Percentiles rank a stretch among this genome's conserved stretches.
These are phyloP conservation scores for Epichloe scottii DNA, from an alignment of 2,329 filamentous ascomycete species.

Conservation along the genomic window DNA sequence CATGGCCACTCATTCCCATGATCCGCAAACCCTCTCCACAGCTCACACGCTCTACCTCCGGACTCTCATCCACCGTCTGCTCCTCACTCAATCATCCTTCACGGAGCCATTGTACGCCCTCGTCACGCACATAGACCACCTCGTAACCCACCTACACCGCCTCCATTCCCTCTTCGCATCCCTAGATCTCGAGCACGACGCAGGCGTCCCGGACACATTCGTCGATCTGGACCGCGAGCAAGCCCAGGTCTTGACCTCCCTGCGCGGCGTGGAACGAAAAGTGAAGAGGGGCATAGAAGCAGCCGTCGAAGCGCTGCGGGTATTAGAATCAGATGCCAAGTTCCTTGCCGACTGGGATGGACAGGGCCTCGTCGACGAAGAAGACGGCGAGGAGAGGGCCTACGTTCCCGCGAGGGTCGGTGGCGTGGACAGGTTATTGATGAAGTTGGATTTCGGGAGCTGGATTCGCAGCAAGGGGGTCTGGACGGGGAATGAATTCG, in stretches of 20 bases:
- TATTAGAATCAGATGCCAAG: constrained; percentile 29
- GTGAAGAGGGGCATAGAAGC: constrained; percentile 57
- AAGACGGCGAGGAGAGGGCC: constrained; percentile 24
- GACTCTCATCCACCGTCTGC: constrained; percentile 51
- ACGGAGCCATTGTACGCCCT: constrained; percentile 53
- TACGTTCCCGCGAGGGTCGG: constrained; percentile 65
- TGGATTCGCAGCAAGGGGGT: constrained; percentile 32
- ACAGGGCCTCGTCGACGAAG: constrained; percentile 23
- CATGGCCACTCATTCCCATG: constrained; percentile 32
- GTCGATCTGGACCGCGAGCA: constrained; percentile 64
- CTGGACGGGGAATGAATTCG: neutral
- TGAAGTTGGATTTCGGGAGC: constrained; percentile 71
- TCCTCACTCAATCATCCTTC: constrained; percentile 52
- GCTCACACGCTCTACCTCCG: constrained; percentile 69
- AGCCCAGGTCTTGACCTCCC: constrained; percentile 47
- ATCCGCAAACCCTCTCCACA: constrained; percentile 72
- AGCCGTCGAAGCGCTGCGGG: constrained; percentile 44
- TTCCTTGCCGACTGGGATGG: constrained; percentile 34
- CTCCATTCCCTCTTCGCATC: constrained; percentile 66
- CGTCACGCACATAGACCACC: constrained; percentile 65
- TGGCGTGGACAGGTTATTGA: constrained; percentile 71
- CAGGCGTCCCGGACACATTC: constrained; percentile 67
- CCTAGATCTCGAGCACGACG: constrained; percentile 69
- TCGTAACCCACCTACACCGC: constrained; percentile 64
- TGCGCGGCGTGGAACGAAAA: constrained; percentile 49